These are phyloP conservation scores for Penicillium sp. DNA, from an alignment of 2,329 filamentous ascomycete species.

Conservation along the genomic window DNA sequence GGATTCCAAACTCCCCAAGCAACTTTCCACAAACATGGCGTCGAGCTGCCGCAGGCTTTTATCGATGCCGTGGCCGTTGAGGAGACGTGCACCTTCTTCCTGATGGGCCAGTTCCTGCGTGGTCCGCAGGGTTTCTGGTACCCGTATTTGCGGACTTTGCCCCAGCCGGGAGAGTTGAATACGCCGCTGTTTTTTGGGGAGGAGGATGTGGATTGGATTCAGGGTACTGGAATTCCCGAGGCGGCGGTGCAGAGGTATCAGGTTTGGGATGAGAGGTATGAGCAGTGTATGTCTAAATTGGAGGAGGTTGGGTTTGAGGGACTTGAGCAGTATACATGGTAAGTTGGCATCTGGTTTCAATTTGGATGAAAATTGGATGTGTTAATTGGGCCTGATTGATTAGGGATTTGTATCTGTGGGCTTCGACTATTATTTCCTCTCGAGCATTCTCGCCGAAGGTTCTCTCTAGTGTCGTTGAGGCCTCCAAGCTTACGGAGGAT, in stretches of 20 bases:
- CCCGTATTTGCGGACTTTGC: conserved; percentile 70
- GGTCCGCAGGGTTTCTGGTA: conserved; percentile 68
- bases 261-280: conserved; percentile 48
- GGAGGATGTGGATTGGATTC: conserved; percentile 61
- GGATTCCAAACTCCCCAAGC: conserved; percentile 27
- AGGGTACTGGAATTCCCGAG: conserved; percentile 44
- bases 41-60: conserved; percentile 58
- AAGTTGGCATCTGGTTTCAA: conserved; percentile 13
- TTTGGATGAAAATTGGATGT: not conserved
- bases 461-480: conserved; percentile 43
- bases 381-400: conserved; percentile 14
- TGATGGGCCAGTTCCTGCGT: conserved; percentile 70
- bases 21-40: conserved; percentile 40
- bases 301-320: conserved; percentile 40
- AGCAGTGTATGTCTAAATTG: conserved; percentile 40
- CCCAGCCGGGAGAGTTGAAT: conserved; percentile 65
- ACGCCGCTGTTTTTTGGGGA: conserved; percentile 69
- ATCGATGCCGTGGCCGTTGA: conserved; percentile 60
- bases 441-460: conserved; percentile 54
- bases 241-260: conserved; percentile 42
- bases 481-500: conserved; percentile 51
- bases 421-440: conserved; percentile 52
- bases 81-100: conserved; percentile 70
- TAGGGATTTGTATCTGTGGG: conserved; percentile 56
- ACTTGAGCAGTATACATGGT: conserved; percentile 49